Evolutionary conservation across 129 eudicot species (phyloP).

Genomic region (Logfia minima): DNA sequence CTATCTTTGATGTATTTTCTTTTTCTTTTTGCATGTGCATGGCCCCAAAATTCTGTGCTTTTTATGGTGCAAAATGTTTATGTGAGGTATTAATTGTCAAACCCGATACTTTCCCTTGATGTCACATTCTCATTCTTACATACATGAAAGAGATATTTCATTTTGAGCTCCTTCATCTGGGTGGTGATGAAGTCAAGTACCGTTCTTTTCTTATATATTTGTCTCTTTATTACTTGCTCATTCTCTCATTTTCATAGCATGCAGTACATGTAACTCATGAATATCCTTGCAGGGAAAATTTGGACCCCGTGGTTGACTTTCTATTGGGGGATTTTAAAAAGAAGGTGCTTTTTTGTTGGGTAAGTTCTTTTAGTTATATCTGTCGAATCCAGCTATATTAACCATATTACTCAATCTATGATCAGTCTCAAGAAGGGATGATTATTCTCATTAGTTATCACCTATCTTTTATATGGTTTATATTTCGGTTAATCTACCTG

Average conservation of each 20-base stretch:
- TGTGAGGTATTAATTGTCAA: too few relatives aligned
- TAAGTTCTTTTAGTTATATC: constrained; percentile 32
- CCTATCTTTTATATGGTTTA: neutral
- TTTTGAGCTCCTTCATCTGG: too few relatives aligned
- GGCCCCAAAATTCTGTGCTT: too few relatives aligned
- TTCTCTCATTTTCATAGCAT: neutral
- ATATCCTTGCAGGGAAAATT: constrained; percentile 48
- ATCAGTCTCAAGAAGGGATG: neutral
- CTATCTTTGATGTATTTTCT: too few relatives aligned
- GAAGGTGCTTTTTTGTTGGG: constrained; percentile 78
- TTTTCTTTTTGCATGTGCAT: too few relatives aligned
- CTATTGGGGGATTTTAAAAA: constrained; percentile 61
- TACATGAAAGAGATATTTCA: too few relatives aligned
- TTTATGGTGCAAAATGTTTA: too few relatives aligned
- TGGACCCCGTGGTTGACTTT: constrained; percentile 55
- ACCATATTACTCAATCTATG: too few relatives aligned
- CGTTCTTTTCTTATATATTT: too few relatives aligned
- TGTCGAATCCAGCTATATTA: neutral
- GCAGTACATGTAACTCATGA: constrained; percentile 22
- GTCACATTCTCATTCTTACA: too few relatives aligned
- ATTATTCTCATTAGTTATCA: neutral
- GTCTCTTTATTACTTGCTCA: neutral
- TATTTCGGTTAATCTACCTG: neutral
- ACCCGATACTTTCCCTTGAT: too few relatives aligned
- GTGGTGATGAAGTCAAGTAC: too few relatives aligned